Evolutionary conservation across 1,284 basidiomycete species (phyloP).

Genomic region (Pseudozyma thailandica): DNA sequence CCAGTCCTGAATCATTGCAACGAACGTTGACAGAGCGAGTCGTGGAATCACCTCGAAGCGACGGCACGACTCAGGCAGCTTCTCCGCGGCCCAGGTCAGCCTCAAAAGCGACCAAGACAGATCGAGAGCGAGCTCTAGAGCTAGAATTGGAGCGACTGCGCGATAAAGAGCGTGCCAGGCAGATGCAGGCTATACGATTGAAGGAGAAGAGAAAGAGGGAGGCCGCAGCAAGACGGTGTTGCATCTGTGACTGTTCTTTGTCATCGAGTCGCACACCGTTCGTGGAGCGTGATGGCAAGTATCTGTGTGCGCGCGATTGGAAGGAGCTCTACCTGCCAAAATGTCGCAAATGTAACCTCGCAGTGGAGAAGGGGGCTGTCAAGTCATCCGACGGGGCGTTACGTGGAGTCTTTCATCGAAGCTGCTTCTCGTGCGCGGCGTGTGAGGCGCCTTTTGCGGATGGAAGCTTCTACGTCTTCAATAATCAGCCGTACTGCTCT

Average conservation of each 20-base stretch:
- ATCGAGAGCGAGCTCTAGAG: slow-evolving; percentile 29
- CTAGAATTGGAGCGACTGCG: slow-evolving; percentile 37
- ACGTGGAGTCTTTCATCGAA: slow-evolving; percentile 49
- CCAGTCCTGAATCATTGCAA: slow-evolving; percentile 24
- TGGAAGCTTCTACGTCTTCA: slow-evolving; percentile 57
- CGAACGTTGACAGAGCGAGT: slow-evolving; percentile 11
- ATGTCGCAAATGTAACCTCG: slow-evolving; percentile 53
- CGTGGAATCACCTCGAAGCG: not conserved
- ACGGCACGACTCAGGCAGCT: not conserved
- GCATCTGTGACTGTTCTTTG: slow-evolving; percentile 53
- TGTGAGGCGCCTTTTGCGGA: slow-evolving; percentile 53
- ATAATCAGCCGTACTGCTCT: slow-evolving; percentile 57
- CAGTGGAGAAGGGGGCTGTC: slow-evolving; percentile 53
- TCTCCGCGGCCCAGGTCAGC: slow-evolving; percentile 9
- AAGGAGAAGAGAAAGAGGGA: slow-evolving; percentile 39
- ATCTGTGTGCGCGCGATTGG: slow-evolving; percentile 56
- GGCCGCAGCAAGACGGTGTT: slow-evolving; percentile 40
- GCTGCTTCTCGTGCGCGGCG: slow-evolving; percentile 56
- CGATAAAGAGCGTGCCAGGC: slow-evolving; percentile 29
- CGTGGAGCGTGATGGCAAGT: slow-evolving; percentile 56
- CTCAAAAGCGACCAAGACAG: slow-evolving; percentile 11
- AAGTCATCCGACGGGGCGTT: slow-evolving; percentile 59
- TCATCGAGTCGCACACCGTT: slow-evolving; percentile 47
- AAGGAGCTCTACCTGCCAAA: slow-evolving; percentile 59
- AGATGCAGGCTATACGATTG: slow-evolving; percentile 30